phyloP scores from a whole-genome alignment of 176 grass and related monocot genomes.

The Avena insularis region DNA sequence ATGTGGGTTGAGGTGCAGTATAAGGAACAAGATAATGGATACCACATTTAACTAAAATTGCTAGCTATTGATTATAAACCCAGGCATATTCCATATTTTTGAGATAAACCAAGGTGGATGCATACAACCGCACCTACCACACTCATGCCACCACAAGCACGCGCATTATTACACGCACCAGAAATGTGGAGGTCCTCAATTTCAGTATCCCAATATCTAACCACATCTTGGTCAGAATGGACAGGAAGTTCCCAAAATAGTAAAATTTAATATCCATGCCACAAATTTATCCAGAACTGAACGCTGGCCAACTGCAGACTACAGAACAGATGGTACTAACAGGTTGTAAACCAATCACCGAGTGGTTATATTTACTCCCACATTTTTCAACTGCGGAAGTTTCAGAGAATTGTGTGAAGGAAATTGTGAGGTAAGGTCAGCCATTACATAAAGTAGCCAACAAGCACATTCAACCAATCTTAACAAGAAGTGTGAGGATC shows the following conservation, averaged over 20 bases:
- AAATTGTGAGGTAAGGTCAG: conserved; percentile 12
- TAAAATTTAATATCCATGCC: neutral
- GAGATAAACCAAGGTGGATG: neutral
- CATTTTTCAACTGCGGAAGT: neutral
- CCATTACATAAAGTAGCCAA: neutral
- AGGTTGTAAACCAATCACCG: neutral
- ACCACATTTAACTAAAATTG: neutral
- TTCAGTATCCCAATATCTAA: conserved; percentile 1
- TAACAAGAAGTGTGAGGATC: neutral
- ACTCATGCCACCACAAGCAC: neutral
- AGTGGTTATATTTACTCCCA: neutral
- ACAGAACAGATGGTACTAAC: neutral
- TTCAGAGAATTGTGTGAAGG: neutral
- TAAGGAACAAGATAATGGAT: conserved; percentile 25
- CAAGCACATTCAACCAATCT: conserved; percentile 16
- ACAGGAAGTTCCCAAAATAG: neutral
- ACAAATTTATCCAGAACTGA: neutral
- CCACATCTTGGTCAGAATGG: neutral
- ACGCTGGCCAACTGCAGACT: neutral
- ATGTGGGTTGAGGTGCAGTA: conserved; percentile 19
- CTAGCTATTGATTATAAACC: conserved; percentile 8
- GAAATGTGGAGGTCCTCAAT: neutral
- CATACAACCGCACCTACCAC: neutral
- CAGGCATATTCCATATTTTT: neutral
- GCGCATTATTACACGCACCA: no score